These are phyloP conservation scores for Marchantia paleacea DNA, from an alignment of 225 moss, liverwort and hornwort genomes.

Conservation along the genomic window DNA sequence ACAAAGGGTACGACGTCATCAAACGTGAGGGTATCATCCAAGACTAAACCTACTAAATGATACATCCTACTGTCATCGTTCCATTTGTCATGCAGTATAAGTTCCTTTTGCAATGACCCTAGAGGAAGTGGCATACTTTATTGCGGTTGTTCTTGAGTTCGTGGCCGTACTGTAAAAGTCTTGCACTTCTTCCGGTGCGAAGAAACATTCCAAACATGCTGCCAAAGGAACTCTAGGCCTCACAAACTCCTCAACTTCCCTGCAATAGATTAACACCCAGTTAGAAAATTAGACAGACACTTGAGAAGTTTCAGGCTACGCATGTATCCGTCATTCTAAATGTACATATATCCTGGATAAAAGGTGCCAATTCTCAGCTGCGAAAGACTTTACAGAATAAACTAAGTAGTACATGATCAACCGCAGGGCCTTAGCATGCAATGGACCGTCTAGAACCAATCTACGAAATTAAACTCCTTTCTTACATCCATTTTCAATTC, in stretches of 20 bases:
- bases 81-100: neutral
- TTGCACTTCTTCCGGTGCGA: constrained; percentile 90
- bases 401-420: too few relatives aligned
- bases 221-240: constrained; percentile 90
- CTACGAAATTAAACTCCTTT: too few relatives aligned
- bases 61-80: neutral
- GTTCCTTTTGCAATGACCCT: neutral
- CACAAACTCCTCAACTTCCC: constrained; percentile 85
- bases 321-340: too few relatives aligned
- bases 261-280: constrained; percentile 19
- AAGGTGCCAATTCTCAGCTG: too few relatives aligned
- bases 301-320: neutral
- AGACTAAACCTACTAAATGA: neutral
- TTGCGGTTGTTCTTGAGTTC: constrained; percentile 89
- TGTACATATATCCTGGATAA: too few relatives aligned
- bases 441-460: too few relatives aligned
- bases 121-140: constrained; percentile 53
- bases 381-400: too few relatives aligned
- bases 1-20: neutral
- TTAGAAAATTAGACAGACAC: neutral
- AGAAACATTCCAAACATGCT: constrained; percentile 86
- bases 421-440: too few relatives aligned
- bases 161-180: constrained; percentile 97
- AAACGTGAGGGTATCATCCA: neutral
- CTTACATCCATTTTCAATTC: too few relatives aligned